Conservation (phyloP, 768 basidiomycete species). For the Tricholoma furcatifolium region DNA sequence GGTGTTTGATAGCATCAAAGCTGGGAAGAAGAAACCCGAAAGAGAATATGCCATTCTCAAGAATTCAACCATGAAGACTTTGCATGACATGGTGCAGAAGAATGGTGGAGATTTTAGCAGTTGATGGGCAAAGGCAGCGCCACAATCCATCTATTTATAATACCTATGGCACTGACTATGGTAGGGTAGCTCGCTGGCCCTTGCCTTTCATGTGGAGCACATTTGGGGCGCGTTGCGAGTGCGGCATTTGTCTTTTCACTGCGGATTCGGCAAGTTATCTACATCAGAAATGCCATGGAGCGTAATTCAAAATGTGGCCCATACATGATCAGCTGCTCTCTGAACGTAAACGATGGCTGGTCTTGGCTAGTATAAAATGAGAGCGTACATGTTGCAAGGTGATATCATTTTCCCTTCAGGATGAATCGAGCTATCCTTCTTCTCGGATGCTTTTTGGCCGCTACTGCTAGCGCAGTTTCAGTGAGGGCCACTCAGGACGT, state of each 20-base stretch:
- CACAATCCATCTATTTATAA: too few relatives aligned
- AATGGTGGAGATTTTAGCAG: not conserved
- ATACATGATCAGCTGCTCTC: conserved; percentile 6
- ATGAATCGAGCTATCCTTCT: not conserved
- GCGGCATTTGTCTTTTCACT: conserved; percentile 3
- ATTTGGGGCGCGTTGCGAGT: not conserved
- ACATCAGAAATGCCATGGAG: not conserved
- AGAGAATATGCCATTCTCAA: conserved; percentile 52
- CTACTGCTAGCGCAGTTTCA: not conserved
- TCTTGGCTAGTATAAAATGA: not conserved
- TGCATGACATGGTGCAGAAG: conserved; percentile 36
- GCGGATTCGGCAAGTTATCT: not conserved
- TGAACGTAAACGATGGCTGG: not conserved
- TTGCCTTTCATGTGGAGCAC: not conserved
- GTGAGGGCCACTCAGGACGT: not conserved
- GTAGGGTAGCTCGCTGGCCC: too few relatives aligned
- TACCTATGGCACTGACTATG: too few relatives aligned
- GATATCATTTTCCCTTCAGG: not conserved
- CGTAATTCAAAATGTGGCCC: not conserved
- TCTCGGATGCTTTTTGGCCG: not conserved
- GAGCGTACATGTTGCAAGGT: not conserved
- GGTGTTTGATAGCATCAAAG: conserved; percentile 65
- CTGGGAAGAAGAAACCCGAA: conserved; percentile 62
- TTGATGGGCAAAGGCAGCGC: not conserved
- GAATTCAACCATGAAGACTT: conserved; percentile 32